Base-by-base conservation (phyloP, 108 stramenopile genomes). In the Cyclotella distinguenda region DNA sequence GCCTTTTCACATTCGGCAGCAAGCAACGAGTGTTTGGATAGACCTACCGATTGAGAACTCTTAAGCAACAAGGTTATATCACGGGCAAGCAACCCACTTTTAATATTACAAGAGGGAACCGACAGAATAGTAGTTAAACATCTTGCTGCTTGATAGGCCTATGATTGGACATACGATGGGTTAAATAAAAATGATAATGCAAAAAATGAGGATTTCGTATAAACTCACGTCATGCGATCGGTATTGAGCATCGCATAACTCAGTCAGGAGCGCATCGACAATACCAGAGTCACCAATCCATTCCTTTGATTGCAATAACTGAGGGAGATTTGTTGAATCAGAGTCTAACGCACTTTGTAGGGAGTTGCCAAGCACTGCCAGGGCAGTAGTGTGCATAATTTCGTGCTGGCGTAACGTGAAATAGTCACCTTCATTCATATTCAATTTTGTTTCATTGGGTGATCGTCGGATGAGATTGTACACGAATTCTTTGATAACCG, bases 131-230 rank as follows among this genome's bases (percentile, higher is more conserved):
- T 32, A 9, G 30, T 35, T 18, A 71, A 40, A 22, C 61, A 71
- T 56, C 70, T 60, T 35, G 60, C 60, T 12, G 70, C 70, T 25
- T 71, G 61, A 54, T 71, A 71, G 19, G 70, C 70, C n/a, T n/a
- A n/a, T n/a, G n/a, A 18, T 36, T 34, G n/a, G n/a, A n/a, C n/a
- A n/a, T n/a, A n/a, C n/a, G n/a, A n/a, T n/a, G n/a, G n/a, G n/a
- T n/a, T n/a, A n/a, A n/a, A n/a, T n/a, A n/a, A n/a, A n/a, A n/a
- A n/a, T n/a, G n/a, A n/a, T n/a, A n/a, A n/a, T n/a, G n/a, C n/a
- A n/a, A n/a, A n/a, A n/a, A n/a, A n/a, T n/a, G n/a, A n/a, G n/a
- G n/a, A n/a, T n/a, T n/a, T n/a, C n/a, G n/a, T n/a, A n/a, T n/a
- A n/a, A n/a, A n/a, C n/a, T n/a, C n/a, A n/a, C n/a, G 40, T 64